These are phyloP conservation scores for Cytospora chrysosperma DNA, from an alignment of 2,329 filamentous ascomycete species.

Conservation along the genomic window DNA sequence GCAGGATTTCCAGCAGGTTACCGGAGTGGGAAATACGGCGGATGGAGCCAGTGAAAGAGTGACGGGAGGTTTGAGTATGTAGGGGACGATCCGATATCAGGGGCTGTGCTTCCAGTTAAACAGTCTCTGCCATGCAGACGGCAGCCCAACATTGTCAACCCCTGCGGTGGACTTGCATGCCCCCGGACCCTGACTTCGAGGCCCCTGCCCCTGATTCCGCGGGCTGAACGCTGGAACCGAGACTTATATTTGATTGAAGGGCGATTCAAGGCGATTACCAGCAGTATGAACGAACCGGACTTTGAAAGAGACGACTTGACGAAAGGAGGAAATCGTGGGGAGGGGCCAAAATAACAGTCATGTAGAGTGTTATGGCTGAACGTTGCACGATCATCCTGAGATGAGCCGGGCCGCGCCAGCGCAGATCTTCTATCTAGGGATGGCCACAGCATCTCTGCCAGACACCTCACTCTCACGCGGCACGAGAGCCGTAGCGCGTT, in stretches of 20 bases:
- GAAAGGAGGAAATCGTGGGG: constrained; percentile 9
- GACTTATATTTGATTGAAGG: constrained; percentile 8
- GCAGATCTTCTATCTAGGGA: background rate
- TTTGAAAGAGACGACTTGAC: background rate
- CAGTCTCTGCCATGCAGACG: constrained; percentile 1
- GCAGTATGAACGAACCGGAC: background rate
- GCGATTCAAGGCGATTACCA: background rate
- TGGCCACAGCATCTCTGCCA: background rate
- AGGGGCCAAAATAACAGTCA: constrained; percentile 1
- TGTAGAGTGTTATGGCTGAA: background rate
- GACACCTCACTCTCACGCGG: background rate
- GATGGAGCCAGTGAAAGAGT: constrained; percentile 7
- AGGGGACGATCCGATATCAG: background rate
- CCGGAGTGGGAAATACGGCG: background rate
- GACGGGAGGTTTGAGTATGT: constrained; percentile 5
- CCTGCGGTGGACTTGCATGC: constrained; percentile 6
- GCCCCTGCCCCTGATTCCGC: constrained; percentile 1
- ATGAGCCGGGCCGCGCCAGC: background rate
- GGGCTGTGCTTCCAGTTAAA: constrained; percentile 8
- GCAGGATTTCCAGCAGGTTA: background rate
- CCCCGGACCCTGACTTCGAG: constrained; percentile 9
- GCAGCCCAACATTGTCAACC: constrained; percentile 9
- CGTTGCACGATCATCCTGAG: background rate
- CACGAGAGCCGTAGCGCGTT: background rate
- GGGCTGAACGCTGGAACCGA: background rate